phyloP scores from a whole-genome alignment of 1,284 basidiomycete species.

The Leucoagaricus sp. region DNA sequence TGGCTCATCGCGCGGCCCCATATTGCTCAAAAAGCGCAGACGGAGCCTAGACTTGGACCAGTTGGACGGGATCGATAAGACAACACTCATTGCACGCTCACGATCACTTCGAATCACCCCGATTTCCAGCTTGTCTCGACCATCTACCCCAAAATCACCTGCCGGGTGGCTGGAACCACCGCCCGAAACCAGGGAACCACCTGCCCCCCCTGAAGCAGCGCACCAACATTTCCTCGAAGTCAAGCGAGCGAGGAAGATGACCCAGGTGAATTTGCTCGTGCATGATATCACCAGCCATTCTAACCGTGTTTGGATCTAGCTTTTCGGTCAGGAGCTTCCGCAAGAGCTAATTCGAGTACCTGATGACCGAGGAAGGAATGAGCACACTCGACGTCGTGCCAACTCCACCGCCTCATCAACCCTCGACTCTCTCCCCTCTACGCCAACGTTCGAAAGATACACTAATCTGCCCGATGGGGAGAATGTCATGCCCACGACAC shows the following conservation, averaged over 20 bases:
- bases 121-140: conserved; percentile 4
- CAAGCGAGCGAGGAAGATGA: conserved; percentile 48
- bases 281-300: not conserved
- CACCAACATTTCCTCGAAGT: conserved; percentile 33
- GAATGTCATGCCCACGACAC: not conserved
- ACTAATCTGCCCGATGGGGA: not conserved
- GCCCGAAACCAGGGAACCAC: conserved; percentile 5
- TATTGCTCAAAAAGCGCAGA: conserved; percentile 11
- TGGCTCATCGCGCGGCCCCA: conserved; percentile 1
- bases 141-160: conserved; percentile 1
- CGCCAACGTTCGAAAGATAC: not conserved
- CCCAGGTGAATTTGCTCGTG: conserved; percentile 36
- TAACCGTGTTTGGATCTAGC: conserved; percentile 27
- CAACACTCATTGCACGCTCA: not conserved
- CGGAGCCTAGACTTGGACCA: conserved; percentile 17
- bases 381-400: conserved; percentile 2
- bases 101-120: conserved; percentile 4
- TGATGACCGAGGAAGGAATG: conserved; percentile 2
- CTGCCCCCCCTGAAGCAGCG: conserved; percentile 31
- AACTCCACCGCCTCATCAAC: conserved; percentile 14
- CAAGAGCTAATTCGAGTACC: conserved; percentile 25
- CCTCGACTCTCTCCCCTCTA: not conserved
- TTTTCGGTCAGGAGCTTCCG: conserved; percentile 47
- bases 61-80: not conserved
- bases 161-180: not conserved